These are phyloP conservation scores for Zangia roseola DNA, from an alignment of 768 basidiomycete species.

Conservation along the genomic window DNA sequence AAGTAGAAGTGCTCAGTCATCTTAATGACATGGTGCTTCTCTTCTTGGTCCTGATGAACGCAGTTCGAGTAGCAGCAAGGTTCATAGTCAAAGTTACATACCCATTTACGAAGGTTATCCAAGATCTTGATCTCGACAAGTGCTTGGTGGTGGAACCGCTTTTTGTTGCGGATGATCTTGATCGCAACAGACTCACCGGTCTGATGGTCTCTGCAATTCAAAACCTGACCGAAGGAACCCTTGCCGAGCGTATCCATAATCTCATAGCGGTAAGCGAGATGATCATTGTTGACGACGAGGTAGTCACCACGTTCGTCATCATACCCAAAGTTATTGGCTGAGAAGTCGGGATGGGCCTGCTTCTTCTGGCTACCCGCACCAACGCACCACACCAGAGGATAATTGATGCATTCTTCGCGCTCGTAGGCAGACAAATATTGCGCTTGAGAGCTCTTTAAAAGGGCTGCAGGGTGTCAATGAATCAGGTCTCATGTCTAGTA, in stretches of 20 bases:
- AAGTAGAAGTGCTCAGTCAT: slow-evolving; percentile 99
- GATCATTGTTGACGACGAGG: slow-evolving; percentile 84
- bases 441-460: slow-evolving; percentile 64
- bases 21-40: slow-evolving; percentile 95
- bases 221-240: slow-evolving; percentile 96
- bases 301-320: slow-evolving; percentile 99
- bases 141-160: slow-evolving; percentile 97
- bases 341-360: slow-evolving; percentile 64
- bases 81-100: slow-evolving; percentile 37
- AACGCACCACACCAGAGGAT: slow-evolving; percentile 76
- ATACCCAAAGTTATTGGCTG: slow-evolving; percentile 89
- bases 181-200: slow-evolving; percentile 96
- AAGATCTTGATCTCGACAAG: slow-evolving; percentile 99
- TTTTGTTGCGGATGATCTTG: slow-evolving; percentile 99
- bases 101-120: slow-evolving; percentile 97
- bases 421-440: slow-evolving; percentile 85
- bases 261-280: slow-evolving; percentile 97
- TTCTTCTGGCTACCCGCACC: slow-evolving; percentile 85
- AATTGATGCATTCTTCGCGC: slow-evolving; percentile 88
- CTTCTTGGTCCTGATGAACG: slow-evolving; percentile 82
- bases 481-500: neutral
- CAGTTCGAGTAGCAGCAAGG: neutral
- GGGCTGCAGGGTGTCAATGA: slow-evolving; percentile 39
- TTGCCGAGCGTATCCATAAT: slow-evolving; percentile 91
- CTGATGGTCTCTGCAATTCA: slow-evolving; percentile 92